These are phyloP conservation scores for Cystobasidiaceae sp. DNA, from an alignment of 1,284 basidiomycete genomes.

Conservation along the genomic window DNA sequence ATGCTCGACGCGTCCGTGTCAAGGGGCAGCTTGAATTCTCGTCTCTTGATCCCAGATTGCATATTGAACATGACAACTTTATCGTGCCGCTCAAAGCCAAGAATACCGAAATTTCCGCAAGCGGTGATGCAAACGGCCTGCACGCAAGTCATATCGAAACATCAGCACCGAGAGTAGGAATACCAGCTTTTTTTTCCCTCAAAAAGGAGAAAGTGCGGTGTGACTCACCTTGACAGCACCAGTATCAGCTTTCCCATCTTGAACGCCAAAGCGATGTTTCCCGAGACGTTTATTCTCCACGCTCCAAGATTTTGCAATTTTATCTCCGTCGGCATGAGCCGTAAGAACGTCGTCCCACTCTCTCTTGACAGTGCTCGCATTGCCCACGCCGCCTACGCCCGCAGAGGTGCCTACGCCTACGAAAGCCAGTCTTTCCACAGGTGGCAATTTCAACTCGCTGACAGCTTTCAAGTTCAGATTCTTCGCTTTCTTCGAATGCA, in stretches of 20 bases:
- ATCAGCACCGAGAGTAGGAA: neutral
- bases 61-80: constrained; percentile 86
- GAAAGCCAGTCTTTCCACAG: constrained; percentile 69
- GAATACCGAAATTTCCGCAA: constrained; percentile 93
- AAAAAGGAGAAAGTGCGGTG: neutral
- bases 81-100: constrained; percentile 66
- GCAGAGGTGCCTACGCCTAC: neutral
- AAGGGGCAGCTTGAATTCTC: constrained; percentile 57
- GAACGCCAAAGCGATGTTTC: constrained; percentile 56
- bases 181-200: neutral
- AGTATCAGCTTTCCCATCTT: constrained; percentile 46
- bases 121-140: constrained; percentile 80
- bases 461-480: neutral
- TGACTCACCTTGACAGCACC: constrained; percentile 17
- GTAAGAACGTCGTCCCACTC: constrained; percentile 98
- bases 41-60: constrained; percentile 85
- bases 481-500: constrained; percentile 10
- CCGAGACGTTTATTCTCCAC: constrained; percentile 77
- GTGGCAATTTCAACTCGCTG: constrained; percentile 53
- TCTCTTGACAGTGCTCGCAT: constrained; percentile 70
- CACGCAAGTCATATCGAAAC: constrained; percentile 43
- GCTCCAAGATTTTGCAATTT: constrained; percentile 76
- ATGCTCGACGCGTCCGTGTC: constrained; percentile 44
- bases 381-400: constrained; percentile 15
- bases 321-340: constrained; percentile 70